Evolutionary conservation across 2,329 filamentous ascomycete species (phyloP).

Genomic region (Cercospora sp.): DNA sequence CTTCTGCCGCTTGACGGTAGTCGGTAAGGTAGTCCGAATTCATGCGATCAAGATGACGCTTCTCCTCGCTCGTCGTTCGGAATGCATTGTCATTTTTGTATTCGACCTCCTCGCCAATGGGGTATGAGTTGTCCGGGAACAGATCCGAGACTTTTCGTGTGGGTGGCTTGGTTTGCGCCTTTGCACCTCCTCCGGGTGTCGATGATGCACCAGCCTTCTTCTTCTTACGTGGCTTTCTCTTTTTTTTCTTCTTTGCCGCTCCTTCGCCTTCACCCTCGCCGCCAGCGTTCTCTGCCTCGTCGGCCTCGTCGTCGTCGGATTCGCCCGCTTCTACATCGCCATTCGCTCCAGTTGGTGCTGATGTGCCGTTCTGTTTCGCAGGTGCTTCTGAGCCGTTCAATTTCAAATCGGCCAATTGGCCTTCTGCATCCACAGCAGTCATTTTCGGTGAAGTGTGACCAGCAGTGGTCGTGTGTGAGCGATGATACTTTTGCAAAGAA

Average conservation of each 20-base stretch:
- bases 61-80: conserved; percentile 52
- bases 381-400: conserved; percentile 27
- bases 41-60: conserved; percentile 47
- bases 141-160: conserved; percentile 50
- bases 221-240: conserved; percentile 49
- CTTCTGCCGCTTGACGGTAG: conserved; percentile 59
- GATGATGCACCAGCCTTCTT: conserved; percentile 41
- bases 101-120: conserved; percentile 49
- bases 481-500: conserved; percentile 6
- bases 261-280: conserved; percentile 32
- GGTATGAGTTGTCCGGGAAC: conserved; percentile 49
- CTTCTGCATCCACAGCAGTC: conserved; percentile 35
- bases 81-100: conserved; percentile 50
- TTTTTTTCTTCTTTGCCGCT: conserved; percentile 49
- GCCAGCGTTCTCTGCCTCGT: conserved; percentile 31
- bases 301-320: conserved; percentile 42
- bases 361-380: conserved; percentile 29
- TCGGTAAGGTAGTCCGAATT: conserved; percentile 54
- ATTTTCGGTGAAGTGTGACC: conserved; percentile 21
- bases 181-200: conserved; percentile 36
- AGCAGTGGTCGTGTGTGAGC: neutral
- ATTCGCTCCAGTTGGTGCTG: conserved; percentile 30
- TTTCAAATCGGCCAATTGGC: conserved; percentile 32
- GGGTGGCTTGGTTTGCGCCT: conserved; percentile 50
- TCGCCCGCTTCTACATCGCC: conserved; percentile 39